Evolutionary conservation across 1,139 yeast species (phyloP).

Genomic region (Nakaseomyces glabratus): DNA sequence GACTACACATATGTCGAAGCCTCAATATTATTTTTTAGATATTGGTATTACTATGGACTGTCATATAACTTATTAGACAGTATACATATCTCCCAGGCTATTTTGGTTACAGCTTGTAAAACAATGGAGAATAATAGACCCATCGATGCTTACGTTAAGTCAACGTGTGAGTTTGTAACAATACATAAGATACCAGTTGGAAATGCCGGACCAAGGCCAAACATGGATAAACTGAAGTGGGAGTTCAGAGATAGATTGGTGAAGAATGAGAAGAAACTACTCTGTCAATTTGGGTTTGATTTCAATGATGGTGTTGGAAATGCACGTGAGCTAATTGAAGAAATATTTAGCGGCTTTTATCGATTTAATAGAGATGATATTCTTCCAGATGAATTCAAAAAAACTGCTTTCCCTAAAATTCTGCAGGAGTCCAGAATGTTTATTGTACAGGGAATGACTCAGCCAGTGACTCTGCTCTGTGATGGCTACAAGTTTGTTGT

Average conservation of each 20-base stretch:
- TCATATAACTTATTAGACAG: constrained; percentile 25
- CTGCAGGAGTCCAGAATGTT: constrained; percentile 29
- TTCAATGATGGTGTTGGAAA: constrained; percentile 27
- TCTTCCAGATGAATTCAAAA: constrained; percentile 23
- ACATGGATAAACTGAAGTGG: constrained; percentile 32
- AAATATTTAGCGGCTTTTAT: constrained; percentile 29
- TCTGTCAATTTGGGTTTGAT: constrained; percentile 31
- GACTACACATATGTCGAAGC: constrained; percentile 32
- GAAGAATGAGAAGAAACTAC: constrained; percentile 25
- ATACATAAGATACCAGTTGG: constrained; percentile 21
- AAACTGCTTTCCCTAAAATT: constrained; percentile 24
- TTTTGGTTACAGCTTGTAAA: constrained; percentile 32
- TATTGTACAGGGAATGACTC: constrained; percentile 31
- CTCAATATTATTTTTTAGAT: constrained; percentile 29
- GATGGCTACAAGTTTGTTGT: constrained; percentile 29
- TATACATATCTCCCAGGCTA: constrained; percentile 28
- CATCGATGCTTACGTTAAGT: constrained; percentile 29
- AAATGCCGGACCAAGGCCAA: constrained; percentile 17
- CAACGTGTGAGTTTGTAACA: constrained; percentile 27
- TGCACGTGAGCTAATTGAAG: constrained; percentile 31
- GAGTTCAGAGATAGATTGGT: constrained; percentile 30
- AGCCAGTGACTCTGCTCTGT: constrained; percentile 30
- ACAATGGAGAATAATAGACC: constrained; percentile 32
- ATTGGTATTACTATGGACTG: constrained; percentile 28
- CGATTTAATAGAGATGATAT: constrained; percentile 27